Conservation (phyloP, 495 filamentous ascomycete genomes). For the Daldinia caldariorum region DNA sequence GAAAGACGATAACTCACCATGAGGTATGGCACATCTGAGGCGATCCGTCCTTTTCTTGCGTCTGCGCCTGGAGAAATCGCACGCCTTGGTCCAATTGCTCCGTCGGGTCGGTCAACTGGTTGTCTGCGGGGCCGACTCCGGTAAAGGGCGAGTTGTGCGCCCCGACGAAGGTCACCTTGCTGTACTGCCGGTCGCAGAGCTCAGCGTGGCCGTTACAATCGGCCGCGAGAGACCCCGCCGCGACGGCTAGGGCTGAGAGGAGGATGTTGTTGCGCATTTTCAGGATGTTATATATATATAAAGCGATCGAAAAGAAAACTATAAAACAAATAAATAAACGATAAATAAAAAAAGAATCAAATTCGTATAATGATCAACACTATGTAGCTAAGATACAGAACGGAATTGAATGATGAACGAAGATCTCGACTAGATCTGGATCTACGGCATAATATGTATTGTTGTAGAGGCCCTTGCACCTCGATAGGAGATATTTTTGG, state of each 20-base stretch:
- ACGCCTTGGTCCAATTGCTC: constrained; percentile 81
- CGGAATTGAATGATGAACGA: constrained; percentile 16
- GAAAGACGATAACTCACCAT: constrained; percentile 66
- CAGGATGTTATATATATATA: constrained; percentile 2
- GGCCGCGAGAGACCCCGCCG: constrained; percentile 36
- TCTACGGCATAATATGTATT: constrained; percentile 12
- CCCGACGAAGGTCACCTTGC: constrained; percentile 80
- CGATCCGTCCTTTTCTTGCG: constrained; percentile 62
- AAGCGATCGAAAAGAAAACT: background rate
- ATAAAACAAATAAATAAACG: no score
- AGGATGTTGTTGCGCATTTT: constrained; percentile 31
- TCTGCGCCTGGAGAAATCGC: constrained; percentile 84
- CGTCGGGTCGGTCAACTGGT: constrained; percentile 71
- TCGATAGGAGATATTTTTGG: constrained; percentile 24
- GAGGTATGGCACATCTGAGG: constrained; percentile 70
- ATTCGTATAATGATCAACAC: constrained; percentile 15
- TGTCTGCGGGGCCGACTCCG: constrained; percentile 67
- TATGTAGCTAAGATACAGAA: constrained; percentile 21
- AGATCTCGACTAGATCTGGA: constrained; percentile 8
- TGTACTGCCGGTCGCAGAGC: constrained; percentile 75
- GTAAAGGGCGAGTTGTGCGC: constrained; percentile 85
- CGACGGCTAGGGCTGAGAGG: constrained; percentile 38
- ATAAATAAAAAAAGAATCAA: background rate
- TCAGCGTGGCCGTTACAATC: constrained; percentile 80
- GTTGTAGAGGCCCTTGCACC: constrained; percentile 5